Evolutionary conservation across 495 filamentous ascomycete genomes (phyloP), one percentile per base, ranked within the genome.

Genomic region (Hypoxylon fuscum): DNA sequence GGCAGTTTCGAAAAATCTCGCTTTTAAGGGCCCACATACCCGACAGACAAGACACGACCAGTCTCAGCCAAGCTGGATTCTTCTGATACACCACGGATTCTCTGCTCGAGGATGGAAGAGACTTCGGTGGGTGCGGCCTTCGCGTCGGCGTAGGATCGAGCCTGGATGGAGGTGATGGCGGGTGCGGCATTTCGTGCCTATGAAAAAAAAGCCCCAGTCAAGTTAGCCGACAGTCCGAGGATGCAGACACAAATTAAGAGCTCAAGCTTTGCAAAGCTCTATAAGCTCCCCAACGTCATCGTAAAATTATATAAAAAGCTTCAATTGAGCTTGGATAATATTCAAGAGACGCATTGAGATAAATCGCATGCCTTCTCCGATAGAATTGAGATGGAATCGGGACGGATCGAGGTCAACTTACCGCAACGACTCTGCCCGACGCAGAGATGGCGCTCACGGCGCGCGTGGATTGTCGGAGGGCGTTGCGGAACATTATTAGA

Each of bases 91-190:
- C 95, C 96, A 76, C 96, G 90, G 74, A 98, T 98, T 78, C 94
- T 85, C 87, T 97, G 93, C 83, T 98, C 95, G 72, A 98, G 90
- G 77, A 98, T 97, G 69, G 95, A 97, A 60, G 96, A 97, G 66
- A 98, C 95, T 84, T 98, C 95, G 67, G 95, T 98, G 68, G 95
- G 95, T 21, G 91, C 80, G 68, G 95, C 93, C 84, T 97, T 97
- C 57, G 92, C 91, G 78, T 96, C 93, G 78, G 94, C 94, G 83
- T 96, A 98, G 77, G 85, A 85, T 78, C 95, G 90, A 77, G 87
- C 80, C 78, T 96, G 90, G 79, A 90, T 83, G 85, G 85, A 87
- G 79, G 88, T 72, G 76, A 83, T 82, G 68, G 85, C 85, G 79
- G 93, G 89, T 82, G 87, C 86, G 85, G 87, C 88, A 82, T 89